phyloP scores from a whole-genome alignment of 139 green algal genomes.

The Micractinium sp. region DNA sequence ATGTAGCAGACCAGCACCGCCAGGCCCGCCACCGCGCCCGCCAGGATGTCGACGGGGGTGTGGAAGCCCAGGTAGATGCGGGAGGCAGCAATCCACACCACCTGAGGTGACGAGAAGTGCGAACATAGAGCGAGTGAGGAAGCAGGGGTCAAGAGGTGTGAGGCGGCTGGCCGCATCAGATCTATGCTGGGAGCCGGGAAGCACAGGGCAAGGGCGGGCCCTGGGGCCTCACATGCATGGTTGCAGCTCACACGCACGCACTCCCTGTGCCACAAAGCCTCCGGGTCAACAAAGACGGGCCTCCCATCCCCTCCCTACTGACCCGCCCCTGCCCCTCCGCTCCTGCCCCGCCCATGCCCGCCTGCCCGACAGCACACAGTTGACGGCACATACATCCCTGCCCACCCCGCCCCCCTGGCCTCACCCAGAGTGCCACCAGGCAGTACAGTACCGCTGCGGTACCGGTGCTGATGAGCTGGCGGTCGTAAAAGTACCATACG shows the following conservation, averaged over 20 bases:
- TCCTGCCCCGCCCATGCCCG: too few relatives aligned
- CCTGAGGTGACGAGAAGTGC: not conserved
- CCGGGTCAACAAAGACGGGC: too few relatives aligned
- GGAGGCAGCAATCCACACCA: conserved; percentile 53
- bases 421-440: conserved; percentile 47
- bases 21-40: conserved; percentile 46
- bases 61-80: conserved; percentile 62
- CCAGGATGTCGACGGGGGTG: conserved; percentile 59
- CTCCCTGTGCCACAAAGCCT: too few relatives aligned
- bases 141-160: too few relatives aligned
- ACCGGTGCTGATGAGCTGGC: conserved; percentile 27
- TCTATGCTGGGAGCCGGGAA: too few relatives aligned
- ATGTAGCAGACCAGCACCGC: conserved; percentile 51
- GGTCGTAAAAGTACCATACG: conserved; percentile 47
- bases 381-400: not conserved
- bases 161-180: too few relatives aligned
- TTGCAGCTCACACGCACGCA: too few relatives aligned
- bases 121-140: not conserved
- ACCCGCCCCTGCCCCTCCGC: too few relatives aligned
- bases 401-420: not conserved
- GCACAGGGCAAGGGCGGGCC: too few relatives aligned
- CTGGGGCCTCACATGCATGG: too few relatives aligned
- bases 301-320: too few relatives aligned
- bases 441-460: conserved; percentile 35
- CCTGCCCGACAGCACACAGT: too few relatives aligned